These are phyloP conservation scores for Cyclotella atomus DNA, from an alignment of 108 stramenopile species.

Conservation along the genomic window DNA sequence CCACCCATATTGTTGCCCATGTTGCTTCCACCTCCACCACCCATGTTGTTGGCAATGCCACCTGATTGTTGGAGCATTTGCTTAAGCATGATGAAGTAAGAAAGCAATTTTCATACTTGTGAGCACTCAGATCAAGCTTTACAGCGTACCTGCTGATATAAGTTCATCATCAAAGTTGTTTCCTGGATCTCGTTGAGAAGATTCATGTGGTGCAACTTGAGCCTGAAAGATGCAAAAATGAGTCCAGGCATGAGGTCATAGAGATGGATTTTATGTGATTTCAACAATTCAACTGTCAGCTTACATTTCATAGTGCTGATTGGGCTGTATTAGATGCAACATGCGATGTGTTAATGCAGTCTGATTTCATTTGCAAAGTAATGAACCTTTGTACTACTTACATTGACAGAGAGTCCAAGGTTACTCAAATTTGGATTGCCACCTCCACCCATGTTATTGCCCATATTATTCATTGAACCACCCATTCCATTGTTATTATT, in stretches of 20 bases:
- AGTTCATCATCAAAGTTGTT: slow-evolving; percentile 92
- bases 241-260: no score
- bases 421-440: slow-evolving; percentile 14
- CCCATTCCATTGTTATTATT: slow-evolving; percentile 7
- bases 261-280: no score
- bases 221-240: slow-evolving; percentile 11
- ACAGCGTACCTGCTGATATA: slow-evolving; percentile 65
- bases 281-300: background rate
- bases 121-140: no score
- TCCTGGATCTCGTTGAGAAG: slow-evolving; percentile 92
- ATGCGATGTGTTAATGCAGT: background rate
- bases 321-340: slow-evolving; percentile 13
- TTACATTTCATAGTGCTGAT: slow-evolving; percentile 79
- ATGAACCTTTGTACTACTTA: background rate
- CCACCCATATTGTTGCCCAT: slow-evolving; percentile 9
- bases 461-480: slow-evolving; percentile 17
- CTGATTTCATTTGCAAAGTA: background rate
- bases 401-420: slow-evolving; percentile 50
- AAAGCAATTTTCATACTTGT: no score
- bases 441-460: slow-evolving; percentile 14
- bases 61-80: slow-evolving; percentile 20
- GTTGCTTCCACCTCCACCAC: slow-evolving; percentile 12
- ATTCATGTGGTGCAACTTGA: slow-evolving; percentile 94
- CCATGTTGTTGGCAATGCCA: slow-evolving; percentile 2
- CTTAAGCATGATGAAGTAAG: background rate